Conservation (phyloP, 768 basidiomycete genomes). For the Coprinopsis sp. region DNA sequence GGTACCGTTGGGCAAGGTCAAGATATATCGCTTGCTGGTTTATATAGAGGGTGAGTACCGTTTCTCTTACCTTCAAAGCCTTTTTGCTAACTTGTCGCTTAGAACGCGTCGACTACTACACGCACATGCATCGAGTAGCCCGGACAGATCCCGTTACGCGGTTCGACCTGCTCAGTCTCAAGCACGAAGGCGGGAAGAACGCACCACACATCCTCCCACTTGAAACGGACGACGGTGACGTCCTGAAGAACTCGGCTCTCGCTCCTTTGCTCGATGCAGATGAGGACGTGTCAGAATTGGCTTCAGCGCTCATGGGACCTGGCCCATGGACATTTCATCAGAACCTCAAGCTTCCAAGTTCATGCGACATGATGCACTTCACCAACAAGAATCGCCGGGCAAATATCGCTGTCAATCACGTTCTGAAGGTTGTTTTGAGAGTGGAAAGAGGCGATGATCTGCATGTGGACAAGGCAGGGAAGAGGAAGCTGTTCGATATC, state of each 20-base stretch:
- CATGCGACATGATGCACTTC: constrained; percentile 60
- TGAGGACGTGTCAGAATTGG: constrained; percentile 51
- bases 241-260: constrained; percentile 64
- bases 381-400: constrained; percentile 76
- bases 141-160: constrained; percentile 64
- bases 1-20: constrained; percentile 80
- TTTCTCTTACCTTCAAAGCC: not conserved
- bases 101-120: constrained; percentile 84
- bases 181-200: constrained; percentile 45
- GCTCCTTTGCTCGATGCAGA: constrained; percentile 42
- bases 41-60: constrained; percentile 69
- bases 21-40: constrained; percentile 68
- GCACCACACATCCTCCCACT: constrained; percentile 72
- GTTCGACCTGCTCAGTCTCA: constrained; percentile 59
- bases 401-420: constrained; percentile 71
- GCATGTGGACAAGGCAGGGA: constrained; percentile 62
- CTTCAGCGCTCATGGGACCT: constrained; percentile 61
- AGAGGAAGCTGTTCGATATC: constrained; percentile 82
- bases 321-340: constrained; percentile 87
- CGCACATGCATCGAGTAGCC: constrained; percentile 58
- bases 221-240: constrained; percentile 60
- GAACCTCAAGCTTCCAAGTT: constrained; percentile 61
- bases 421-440: constrained; percentile 75
- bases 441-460: constrained; percentile 77
- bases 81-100: not conserved